Evolutionary conservation across 2,329 filamentous ascomycete species (phyloP).

Genomic region (Colletotrichum musae): DNA sequence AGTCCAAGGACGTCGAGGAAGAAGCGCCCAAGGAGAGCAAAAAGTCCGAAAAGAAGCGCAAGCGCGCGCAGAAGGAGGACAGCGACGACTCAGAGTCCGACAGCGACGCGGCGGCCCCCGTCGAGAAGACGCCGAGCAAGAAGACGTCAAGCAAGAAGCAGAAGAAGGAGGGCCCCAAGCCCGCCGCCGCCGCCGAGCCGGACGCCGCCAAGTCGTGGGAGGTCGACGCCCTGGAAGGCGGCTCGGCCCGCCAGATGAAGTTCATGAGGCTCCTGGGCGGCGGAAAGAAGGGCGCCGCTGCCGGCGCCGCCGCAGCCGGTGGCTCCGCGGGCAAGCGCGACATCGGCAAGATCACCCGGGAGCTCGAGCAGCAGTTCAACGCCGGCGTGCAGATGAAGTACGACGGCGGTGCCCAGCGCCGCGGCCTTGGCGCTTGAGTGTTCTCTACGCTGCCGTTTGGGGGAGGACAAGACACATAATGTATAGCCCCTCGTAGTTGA

Average conservation of each 20-base stretch:
- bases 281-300: slow-evolving; percentile 58
- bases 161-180: slow-evolving; percentile 40
- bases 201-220: slow-evolving; percentile 64
- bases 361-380: slow-evolving; percentile 71
- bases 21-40: too few species aligned
- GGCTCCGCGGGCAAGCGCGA: slow-evolving; percentile 48
- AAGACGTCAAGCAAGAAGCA: slow-evolving; percentile 36
- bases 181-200: slow-evolving; percentile 40
- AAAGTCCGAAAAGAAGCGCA: too few species aligned
- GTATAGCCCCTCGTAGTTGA: slow-evolving; percentile 19
- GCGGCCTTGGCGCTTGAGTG: slow-evolving; percentile 65
- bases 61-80: too few species aligned
- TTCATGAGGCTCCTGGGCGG: slow-evolving; percentile 70
- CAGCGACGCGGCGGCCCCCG: too few species aligned
- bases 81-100: too few species aligned
- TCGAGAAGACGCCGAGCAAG: too few species aligned
- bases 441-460: not conserved
- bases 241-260: slow-evolving; percentile 66
- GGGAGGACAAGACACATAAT: slow-evolving; percentile 14
- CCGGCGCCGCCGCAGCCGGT: slow-evolving; percentile 33
- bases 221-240: slow-evolving; percentile 66
- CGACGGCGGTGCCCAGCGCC: slow-evolving; percentile 63
- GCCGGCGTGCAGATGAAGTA: slow-evolving; percentile 70
- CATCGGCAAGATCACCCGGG: slow-evolving; percentile 59
- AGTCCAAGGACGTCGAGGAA: slow-evolving; percentile 34